These are phyloP conservation scores for Barnettozyma wickerhamii DNA, from an alignment of 805 yeast genomes.

Conservation along the genomic window DNA sequence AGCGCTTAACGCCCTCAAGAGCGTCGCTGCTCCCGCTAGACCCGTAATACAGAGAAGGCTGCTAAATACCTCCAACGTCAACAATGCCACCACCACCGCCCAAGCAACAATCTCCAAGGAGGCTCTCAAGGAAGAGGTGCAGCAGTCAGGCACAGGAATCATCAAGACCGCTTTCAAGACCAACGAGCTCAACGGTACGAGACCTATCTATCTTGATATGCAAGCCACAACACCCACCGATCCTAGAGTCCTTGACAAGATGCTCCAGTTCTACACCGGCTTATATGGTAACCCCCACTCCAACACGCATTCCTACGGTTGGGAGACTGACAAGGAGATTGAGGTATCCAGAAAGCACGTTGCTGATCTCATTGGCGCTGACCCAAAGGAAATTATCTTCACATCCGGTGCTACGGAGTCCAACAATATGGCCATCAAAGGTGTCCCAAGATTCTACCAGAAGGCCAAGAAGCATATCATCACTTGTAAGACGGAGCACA, in stretches of 20 bases:
- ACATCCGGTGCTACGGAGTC: slow-evolving; percentile 98
- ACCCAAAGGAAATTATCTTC: slow-evolving; percentile 93
- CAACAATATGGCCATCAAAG: slow-evolving; percentile 92
- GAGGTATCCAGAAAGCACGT: slow-evolving; percentile 81
- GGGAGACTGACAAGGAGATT: slow-evolving; percentile 95
- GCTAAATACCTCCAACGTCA: slow-evolving; percentile 14
- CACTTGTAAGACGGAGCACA: slow-evolving; percentile 96
- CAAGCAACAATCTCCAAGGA: slow-evolving; percentile 11
- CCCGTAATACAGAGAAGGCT: slow-evolving; percentile 8
- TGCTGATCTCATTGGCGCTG: slow-evolving; percentile 85
- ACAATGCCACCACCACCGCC: slow-evolving; percentile 16
- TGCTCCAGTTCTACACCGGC: slow-evolving; percentile 85
- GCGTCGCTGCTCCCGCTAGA: slow-evolving; percentile 5
- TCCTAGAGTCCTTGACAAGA: slow-evolving; percentile 89
- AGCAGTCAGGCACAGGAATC: slow-evolving; percentile 27
- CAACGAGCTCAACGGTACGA: slow-evolving; percentile 50
- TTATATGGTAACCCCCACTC: slow-evolving; percentile 98
- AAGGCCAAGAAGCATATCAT: slow-evolving; percentile 90
- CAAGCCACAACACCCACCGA: slow-evolving; percentile 99
- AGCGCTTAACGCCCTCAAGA: slow-evolving; percentile 2
- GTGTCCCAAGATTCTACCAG: slow-evolving; percentile 90
- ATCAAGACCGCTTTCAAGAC: slow-evolving; percentile 35
- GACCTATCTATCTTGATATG: slow-evolving; percentile 95
- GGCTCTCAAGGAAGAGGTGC: slow-evolving; percentile 7
- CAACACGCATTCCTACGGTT: slow-evolving; percentile 94